Base-by-base conservation (phyloP, 331 rosid genomes). In the Malus hybrid region DNA sequence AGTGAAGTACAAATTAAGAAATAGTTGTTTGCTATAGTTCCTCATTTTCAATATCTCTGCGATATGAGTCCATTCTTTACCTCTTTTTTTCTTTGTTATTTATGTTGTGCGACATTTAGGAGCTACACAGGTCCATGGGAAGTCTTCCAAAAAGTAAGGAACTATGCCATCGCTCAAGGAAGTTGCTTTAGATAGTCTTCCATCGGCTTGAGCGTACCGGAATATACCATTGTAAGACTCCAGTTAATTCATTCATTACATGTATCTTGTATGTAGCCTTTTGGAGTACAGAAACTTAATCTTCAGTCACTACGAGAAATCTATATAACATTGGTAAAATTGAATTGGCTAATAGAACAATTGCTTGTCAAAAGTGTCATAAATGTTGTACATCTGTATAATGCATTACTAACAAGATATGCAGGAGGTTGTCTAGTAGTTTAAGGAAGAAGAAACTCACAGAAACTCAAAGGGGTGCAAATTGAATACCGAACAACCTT, bases 111-210 rank as follows among this genome's bases (percentile, higher is more conserved):
- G 50, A 78, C 60, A 13, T 61, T 16, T 67, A 90, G 95, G 90
- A 82, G 92, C 87, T 94, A 92, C 81, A 97, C 99, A 69, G 97
- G 88, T 67, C 92, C 92, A 6, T 94, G 97, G 97, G 90, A 86
- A 83, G 93, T 92, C 31, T 93, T 92, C 15, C 82, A 91, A 84
- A 89, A 83, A 76, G 78, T 83, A 70, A 65, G 96, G 67, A 81
- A 76, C 76, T 18, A 92, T 90, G 97, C 97, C 97, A 71, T 94
- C 97, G 68, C 93, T 92, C 48, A 90, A 90, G 89, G 99, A 90
- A 85, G 97, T 94, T 80, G 97, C 97, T 50, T 85, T 94, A 79
- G 86, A 89, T 13, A 92, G 89, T 85, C 97, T 94, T 83, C 95
- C 93, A 19, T 64, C 89, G 28, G 80, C 85, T 77, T 90, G n/a